Evolutionary conservation across 1,284 basidiomycete species (phyloP).

Genomic region (Tylopilus sp.): DNA sequence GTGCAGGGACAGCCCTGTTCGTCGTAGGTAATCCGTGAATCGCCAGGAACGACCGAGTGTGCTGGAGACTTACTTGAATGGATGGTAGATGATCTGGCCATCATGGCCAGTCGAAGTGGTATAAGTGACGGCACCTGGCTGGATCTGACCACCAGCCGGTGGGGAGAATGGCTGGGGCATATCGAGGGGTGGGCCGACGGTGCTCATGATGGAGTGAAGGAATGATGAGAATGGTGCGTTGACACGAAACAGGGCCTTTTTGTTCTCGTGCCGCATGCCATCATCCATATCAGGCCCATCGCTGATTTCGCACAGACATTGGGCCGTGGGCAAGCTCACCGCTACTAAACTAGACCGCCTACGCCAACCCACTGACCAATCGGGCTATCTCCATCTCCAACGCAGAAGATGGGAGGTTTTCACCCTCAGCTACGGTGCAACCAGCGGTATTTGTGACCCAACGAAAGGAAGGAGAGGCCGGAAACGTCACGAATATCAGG

Average conservation of each 20-base stretch:
- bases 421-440: background rate
- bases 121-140: constrained; percentile 63
- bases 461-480: background rate
- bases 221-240: constrained; percentile 11
- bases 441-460: background rate
- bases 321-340: background rate
- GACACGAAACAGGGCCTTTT: constrained; percentile 18
- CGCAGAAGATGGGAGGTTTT: no score
- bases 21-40: constrained; percentile 21
- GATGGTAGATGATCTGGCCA: constrained; percentile 60
- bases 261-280: constrained; percentile 31
- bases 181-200: constrained; percentile 4
- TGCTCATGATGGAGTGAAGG: constrained; percentile 19
- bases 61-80: constrained; percentile 56
- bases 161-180: constrained; percentile 34
- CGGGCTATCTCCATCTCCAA: no score
- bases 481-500: background rate
- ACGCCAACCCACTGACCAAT: no score
- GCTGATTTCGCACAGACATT: constrained; percentile 15
- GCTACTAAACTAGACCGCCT: background rate
- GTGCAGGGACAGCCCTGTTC: constrained; percentile 61
- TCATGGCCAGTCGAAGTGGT: constrained; percentile 57
- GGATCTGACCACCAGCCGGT: constrained; percentile 36
- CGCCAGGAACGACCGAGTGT: constrained; percentile 6
- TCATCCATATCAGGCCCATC: constrained; percentile 34